Evolutionary conservation across 345 rosid species (phyloP), one percentile per base, ranked within the genome.

Genomic region (Acer yangbiense): DNA sequence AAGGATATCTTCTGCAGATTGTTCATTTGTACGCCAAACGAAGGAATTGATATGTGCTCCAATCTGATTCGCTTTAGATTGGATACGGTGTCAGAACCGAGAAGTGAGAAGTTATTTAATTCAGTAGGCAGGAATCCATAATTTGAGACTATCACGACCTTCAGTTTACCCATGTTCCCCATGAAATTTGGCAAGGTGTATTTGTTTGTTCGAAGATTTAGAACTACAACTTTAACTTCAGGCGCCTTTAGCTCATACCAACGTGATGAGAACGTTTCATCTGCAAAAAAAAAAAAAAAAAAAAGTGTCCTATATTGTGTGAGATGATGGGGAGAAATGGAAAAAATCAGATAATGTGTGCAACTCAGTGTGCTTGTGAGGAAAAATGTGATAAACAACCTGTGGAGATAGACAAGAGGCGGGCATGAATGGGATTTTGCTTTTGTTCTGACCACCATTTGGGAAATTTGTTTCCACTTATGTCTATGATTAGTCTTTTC

Each of bases 31-130:
- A 78, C 16, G 63, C 48, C 57, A 3, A 80, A 20, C 41, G 74
- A 48, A 48, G 89, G 82, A 44, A 88, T 3, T 6, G 77, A 82
- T 25, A 78, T 76, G 20, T 79, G 82, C 69, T 90, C 91, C 54
- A 90, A 17, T 77, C 94, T 86, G 39, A 91, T 85, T 76, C 94
- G 84, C 82, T 77, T 90, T 55, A 90, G 83, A 74, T 79, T 78
- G 69, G 87, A 73, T 55, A 86, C 65, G 57, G 25, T 17, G 63
- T 20, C 23, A 8, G 82, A 77, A 14, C 65, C 75, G 18, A 90
- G 68, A 23, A 83, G 69, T 7, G n/a, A 73, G 39, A 88, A 85
- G 4, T 88, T 88, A n/a, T 46, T 68, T 39, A 90, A 12, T 75
- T 78, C 85, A 0, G 89, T 64, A 0, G 85, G 81, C 23, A 9